phyloP scores from a whole-genome alignment of 2,329 filamentous ascomycete genomes.

The Allantophomopsis lycopodina region DNA sequence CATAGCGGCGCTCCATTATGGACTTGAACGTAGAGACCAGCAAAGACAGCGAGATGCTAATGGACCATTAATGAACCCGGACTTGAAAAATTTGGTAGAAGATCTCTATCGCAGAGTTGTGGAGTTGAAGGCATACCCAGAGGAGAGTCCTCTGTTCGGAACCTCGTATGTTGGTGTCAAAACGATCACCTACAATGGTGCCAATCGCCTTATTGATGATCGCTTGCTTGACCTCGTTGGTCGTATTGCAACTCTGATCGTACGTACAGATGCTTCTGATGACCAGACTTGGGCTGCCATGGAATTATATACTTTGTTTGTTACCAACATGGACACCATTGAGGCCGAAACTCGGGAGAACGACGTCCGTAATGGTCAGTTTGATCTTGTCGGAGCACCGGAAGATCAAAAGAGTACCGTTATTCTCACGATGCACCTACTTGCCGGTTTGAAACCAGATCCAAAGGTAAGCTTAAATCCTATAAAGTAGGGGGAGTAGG shows the following conservation, averaged over 20 bases:
- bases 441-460: not conserved
- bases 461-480: not conserved
- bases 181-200: not conserved
- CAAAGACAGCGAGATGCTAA: too few relatives aligned
- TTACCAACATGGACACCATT: not conserved
- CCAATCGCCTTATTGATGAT: constrained; percentile 1
- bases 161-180: not conserved
- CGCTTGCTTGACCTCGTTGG: constrained; percentile 9
- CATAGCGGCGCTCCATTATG: not conserved
- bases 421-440: not conserved
- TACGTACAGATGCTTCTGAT: not conserved
- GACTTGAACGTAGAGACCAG: not conserved
- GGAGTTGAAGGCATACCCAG: not conserved
- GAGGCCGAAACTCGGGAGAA: not conserved
- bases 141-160: not conserved
- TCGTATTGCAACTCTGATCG: constrained; percentile 4
- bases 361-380: not conserved
- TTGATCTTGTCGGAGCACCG: not conserved
- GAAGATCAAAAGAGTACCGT: not conserved
- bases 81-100: not conserved
- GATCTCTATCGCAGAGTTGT: not conserved
- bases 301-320: constrained; percentile 1
- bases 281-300: not conserved
- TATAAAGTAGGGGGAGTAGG: too few relatives aligned
- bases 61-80: too few relatives aligned